phyloP scores from a whole-genome alignment of 306 rosid genomes.

The Lotus japonicus region DNA sequence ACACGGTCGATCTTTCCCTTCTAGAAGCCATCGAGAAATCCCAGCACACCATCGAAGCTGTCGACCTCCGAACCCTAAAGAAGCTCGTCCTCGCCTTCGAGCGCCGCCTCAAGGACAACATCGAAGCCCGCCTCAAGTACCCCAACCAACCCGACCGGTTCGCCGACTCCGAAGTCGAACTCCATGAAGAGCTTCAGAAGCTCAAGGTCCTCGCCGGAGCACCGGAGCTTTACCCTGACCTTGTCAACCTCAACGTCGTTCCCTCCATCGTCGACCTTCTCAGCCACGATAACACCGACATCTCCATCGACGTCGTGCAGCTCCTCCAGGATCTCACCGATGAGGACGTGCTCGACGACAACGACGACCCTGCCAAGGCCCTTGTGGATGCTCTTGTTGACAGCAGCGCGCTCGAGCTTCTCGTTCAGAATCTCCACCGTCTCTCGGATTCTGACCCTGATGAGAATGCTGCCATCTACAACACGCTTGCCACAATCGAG shows the following conservation, averaged over 20 bases:
- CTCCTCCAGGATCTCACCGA: constrained; percentile 83
- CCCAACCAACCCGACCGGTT: constrained; percentile 84
- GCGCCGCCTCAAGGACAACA: constrained; percentile 84
- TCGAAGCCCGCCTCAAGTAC: constrained; percentile 83
- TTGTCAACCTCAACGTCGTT: constrained; percentile 59
- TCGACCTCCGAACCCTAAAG: constrained; percentile 67
- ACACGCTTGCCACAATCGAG: constrained; percentile 72
- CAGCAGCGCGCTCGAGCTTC: constrained; percentile 67
- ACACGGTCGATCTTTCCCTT: constrained; percentile 68
- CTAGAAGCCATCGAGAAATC: constrained; percentile 82
- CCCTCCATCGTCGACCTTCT: constrained; percentile 77
- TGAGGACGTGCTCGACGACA: constrained; percentile 72
- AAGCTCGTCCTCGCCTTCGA: constrained; percentile 80
- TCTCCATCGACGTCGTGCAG: constrained; percentile 77
- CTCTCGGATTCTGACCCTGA: constrained; percentile 65
- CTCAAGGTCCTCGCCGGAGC: constrained; percentile 81
- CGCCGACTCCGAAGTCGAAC: constrained; percentile 87
- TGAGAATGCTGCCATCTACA: constrained; percentile 61
- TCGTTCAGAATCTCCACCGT: constrained; percentile 74
- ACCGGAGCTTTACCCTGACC: constrained; percentile 87
- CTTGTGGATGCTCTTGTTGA: constrained; percentile 70
- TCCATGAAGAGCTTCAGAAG: constrained; percentile 84
- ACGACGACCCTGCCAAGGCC: constrained; percentile 67
- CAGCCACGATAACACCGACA: constrained; percentile 77
- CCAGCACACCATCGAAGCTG: constrained; percentile 43